A percentile compares a stretch with the other conserved stretches of the same genome.
These are phyloP conservation scores for Silene conica DNA, from an alignment of 148 eudicot species.

Conservation along the genomic window DNA sequence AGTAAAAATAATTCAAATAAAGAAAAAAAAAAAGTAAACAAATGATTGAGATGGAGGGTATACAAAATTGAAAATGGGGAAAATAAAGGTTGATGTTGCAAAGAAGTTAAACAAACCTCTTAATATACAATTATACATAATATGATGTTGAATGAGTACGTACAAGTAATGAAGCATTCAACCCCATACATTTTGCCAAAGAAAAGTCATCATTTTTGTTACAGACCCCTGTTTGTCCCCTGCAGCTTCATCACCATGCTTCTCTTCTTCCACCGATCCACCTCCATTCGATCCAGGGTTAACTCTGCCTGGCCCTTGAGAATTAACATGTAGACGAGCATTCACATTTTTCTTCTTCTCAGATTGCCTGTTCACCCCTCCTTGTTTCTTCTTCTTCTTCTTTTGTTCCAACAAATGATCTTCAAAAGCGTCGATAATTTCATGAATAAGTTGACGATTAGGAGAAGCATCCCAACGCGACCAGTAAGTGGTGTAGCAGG, in stretches of 20 bases:
- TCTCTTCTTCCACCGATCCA: constrained; percentile 19
- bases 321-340: not conserved
- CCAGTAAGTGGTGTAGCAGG: constrained; percentile 75
- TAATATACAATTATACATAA: not conserved
- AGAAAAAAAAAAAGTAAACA: no score
- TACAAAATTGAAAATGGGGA: constrained; percentile 14
- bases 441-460: constrained; percentile 69
- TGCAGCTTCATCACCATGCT: constrained; percentile 7
- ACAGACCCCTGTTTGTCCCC: constrained; percentile 45
- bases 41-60: not conserved
- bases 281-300: not conserved
- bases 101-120: no score
- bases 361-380: constrained; percentile 7
- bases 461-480: constrained; percentile 78
- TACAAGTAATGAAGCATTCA: not conserved
- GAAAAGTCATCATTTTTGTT: constrained; percentile 49
- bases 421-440: constrained; percentile 74
- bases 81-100: not conserved
- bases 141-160: not conserved
- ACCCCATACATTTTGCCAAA: constrained; percentile 77
- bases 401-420: constrained; percentile 25
- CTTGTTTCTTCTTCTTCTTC: constrained; percentile 22
- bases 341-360: constrained; percentile 1
- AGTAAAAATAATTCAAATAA: no score
- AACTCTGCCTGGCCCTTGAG: constrained; percentile 8